phyloP scores from a whole-genome alignment of 345 rosid genomes.

The Moricandia arvensis region DNA sequence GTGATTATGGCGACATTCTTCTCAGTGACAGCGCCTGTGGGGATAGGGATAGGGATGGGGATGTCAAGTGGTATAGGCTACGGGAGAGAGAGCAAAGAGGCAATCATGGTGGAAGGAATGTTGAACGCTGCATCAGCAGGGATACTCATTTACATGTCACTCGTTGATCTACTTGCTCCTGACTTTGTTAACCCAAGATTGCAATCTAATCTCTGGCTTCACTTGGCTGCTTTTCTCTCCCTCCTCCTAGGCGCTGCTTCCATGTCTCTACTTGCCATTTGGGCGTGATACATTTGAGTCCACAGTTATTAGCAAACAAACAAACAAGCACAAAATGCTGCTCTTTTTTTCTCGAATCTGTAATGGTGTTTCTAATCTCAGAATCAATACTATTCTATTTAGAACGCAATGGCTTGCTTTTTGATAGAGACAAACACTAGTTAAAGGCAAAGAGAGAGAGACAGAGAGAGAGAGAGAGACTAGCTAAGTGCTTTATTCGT shows the following conservation, averaged over 20 bases:
- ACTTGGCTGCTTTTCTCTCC: slow-evolving; percentile 51
- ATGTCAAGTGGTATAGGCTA: slow-evolving; percentile 46
- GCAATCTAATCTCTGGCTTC: slow-evolving; percentile 53
- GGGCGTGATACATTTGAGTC: slow-evolving; percentile 45
- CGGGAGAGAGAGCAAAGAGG: slow-evolving; percentile 45
- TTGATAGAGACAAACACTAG: slow-evolving; percentile 22
- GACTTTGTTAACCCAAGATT: slow-evolving; percentile 63
- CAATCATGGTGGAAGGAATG: slow-evolving; percentile 58
- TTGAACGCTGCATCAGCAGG: slow-evolving; percentile 69
- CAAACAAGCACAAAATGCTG: slow-evolving; percentile 14
- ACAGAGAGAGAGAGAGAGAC: slow-evolving; percentile 1
- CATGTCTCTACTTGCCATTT: slow-evolving; percentile 65
- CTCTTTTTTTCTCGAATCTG: slow-evolving; percentile 29
- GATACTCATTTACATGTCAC: slow-evolving; percentile 73
- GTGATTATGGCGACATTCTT: slow-evolving; percentile 71
- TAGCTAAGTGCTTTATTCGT: slow-evolving; percentile 7
- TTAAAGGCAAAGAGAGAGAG: slow-evolving; percentile 13
- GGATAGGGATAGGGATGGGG: slow-evolving; percentile 64
- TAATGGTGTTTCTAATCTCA: slow-evolving; percentile 23
- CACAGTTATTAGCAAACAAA: not conserved
- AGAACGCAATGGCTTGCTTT: slow-evolving; percentile 5
- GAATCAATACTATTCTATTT: slow-evolving; percentile 38
- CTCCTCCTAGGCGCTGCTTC: slow-evolving; percentile 62
- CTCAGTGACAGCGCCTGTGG: slow-evolving; percentile 63
- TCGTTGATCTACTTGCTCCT: slow-evolving; percentile 75